phyloP scores from a whole-genome alignment of 1,284 basidiomycete species.

The Gymnopus androsaceus region DNA sequence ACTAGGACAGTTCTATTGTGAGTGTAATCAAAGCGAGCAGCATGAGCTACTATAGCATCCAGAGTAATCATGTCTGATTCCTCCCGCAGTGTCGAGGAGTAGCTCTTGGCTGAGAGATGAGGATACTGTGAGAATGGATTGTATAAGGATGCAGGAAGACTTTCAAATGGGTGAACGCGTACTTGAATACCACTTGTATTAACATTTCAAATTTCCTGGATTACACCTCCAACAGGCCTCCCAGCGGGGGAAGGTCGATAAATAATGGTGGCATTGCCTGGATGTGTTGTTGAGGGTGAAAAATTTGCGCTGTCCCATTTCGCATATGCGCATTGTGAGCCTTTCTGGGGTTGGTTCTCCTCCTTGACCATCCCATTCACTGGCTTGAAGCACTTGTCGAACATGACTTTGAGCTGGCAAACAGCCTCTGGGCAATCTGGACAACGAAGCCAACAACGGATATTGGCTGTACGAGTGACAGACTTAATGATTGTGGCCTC shows the following conservation, averaged over 20 bases:
- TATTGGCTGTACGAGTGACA: constrained; percentile 17
- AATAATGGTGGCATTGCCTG: constrained; percentile 27
- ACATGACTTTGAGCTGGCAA: constrained; percentile 22
- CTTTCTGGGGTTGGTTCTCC: not conserved
- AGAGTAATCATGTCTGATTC: not conserved
- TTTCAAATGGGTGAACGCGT: not conserved
- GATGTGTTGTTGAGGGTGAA: constrained; percentile 18
- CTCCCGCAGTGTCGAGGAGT: not conserved
- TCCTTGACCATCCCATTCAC: not conserved
- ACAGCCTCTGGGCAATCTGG: constrained; percentile 23
- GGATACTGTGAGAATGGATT: constrained; percentile 2
- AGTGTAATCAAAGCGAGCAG: too few species aligned
- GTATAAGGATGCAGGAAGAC: not conserved
- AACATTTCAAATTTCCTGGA: not conserved
- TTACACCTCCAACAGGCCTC: not conserved
- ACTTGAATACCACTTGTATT: not conserved
- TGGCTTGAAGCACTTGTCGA: constrained; percentile 21
- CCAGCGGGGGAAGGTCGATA: too few species aligned
- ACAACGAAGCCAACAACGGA: too few species aligned
- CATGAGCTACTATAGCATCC: constrained; percentile 3
- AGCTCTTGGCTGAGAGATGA: not conserved
- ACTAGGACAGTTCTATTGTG: constrained; percentile 1
- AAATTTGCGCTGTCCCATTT: constrained; percentile 16
- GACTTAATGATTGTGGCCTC: constrained; percentile 19
- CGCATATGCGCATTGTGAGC: constrained; percentile 19